These are phyloP conservation scores for Populus hybrid DNA, from an alignment of 441 rosid species.

Conservation along the genomic window DNA sequence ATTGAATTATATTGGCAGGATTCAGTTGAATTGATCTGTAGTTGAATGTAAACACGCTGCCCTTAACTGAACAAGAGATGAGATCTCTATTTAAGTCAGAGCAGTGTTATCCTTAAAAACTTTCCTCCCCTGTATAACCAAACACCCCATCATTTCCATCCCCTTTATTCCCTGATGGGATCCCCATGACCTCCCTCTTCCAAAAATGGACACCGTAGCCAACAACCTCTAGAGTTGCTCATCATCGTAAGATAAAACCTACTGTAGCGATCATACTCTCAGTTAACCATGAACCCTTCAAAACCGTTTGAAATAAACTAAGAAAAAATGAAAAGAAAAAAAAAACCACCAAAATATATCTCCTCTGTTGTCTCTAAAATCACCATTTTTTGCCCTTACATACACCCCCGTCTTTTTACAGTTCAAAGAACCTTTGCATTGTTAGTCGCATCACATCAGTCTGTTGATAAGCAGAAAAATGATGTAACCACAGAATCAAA, in stretches of 20 bases:
- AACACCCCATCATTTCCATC: background rate
- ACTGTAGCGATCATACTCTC: background rate
- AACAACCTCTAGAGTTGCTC: background rate
- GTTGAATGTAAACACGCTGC: background rate
- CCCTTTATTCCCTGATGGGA: background rate
- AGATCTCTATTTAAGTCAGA: background rate
- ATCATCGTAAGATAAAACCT: background rate
- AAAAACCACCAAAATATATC: background rate
- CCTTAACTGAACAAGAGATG: background rate
- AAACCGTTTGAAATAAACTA: background rate
- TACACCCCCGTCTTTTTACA: background rate
- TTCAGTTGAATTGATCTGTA: background rate
- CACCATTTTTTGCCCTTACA: background rate
- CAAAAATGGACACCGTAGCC: background rate
- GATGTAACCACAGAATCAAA: background rate
- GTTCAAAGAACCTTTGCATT: background rate
- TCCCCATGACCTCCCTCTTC: background rate
- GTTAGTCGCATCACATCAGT: background rate
- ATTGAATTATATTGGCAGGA: background rate
- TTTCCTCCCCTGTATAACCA: background rate
- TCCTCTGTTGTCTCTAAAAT: background rate
- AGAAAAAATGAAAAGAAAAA: no score
- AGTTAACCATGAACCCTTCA: background rate
- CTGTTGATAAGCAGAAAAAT: background rate
- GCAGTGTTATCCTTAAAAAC: background rate